Evolutionary conservation across 495 filamentous ascomycete genomes (phyloP), one percentile per base, ranked within the genome.

Genomic region (Jackrogersella minutella): DNA sequence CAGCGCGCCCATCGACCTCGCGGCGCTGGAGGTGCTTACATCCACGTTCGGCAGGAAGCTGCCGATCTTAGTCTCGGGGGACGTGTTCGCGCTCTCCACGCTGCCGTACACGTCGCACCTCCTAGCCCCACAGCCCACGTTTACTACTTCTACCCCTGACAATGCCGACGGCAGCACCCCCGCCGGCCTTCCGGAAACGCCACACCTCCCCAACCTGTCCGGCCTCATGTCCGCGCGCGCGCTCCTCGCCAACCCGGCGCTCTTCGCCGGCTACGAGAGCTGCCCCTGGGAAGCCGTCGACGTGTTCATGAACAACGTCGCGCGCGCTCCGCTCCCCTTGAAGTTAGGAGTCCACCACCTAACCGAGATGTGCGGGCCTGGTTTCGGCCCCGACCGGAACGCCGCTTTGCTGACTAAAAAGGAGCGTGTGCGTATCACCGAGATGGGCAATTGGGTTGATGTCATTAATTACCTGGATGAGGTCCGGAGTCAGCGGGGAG

Each of bases 161-260:
- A 71, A 77, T 51, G 57, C 34, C 5, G 31, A 54, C 3, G 17
- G 17, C 16, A 30, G 52, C 8, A 34, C 13, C 1, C 6, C 16
- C 10, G 2, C 36, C 46, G 9, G 30, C 31, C 54, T 30, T 21
- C 7, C 62, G 24, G 10, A 53, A 9, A 53, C 57, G 24, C 44
- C 58, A 16, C 62, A 75, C 64, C 67, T 80, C 47, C 80, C 73
- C 28, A 56, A 78, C 14, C 72, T 80, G 9, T 55, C 75, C 37
- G 85, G 85, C 19, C 81, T 90, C 3, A 90, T 90, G 88, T 81
- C 87, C 43, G 88, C 88, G 13, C 79, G 88, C 49, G 87, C 84
- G 5, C 71, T 89, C 2, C 77, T 90, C 39, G 74, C 81, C 54
- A 90, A 90, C 74, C 88, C 87, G 3, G 85, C 85, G 0, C 67